Conservation (phyloP, 176 grass and related monocot species). For the Oryza brachyantha region DNA sequence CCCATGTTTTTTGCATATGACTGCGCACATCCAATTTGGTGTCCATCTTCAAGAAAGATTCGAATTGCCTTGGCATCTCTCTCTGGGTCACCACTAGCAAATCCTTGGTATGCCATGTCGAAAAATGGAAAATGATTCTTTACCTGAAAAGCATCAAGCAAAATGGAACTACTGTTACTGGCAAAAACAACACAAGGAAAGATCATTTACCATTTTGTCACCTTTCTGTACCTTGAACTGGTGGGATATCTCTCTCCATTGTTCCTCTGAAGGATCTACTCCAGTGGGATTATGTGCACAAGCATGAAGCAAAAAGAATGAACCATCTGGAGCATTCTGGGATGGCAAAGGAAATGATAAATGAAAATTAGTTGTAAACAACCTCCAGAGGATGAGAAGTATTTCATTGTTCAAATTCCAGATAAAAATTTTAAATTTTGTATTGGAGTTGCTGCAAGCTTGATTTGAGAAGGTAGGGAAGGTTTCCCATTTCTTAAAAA, state of each 20-base stretch:
- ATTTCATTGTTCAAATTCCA: neutral
- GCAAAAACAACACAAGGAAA: neutral
- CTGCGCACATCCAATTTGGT: conserved; percentile 91
- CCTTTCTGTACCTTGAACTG: conserved; percentile 65
- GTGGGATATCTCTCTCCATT: conserved; percentile 95
- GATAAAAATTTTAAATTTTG: neutral
- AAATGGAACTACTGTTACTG: neutral
- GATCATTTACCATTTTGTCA: neutral
- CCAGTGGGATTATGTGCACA: conserved; percentile 99
- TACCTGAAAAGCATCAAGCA: conserved; percentile 32
- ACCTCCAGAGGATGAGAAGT: neutral
- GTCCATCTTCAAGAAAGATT: conserved; percentile 97
- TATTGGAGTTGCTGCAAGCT: neutral
- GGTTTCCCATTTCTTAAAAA: no score
- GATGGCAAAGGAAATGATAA: neutral
- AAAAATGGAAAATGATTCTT: conserved; percentile 99
- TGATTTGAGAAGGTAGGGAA: neutral
- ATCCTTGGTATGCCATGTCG: conserved; percentile 99
- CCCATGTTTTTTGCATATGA: conserved; percentile 99
- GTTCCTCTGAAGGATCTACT: conserved; percentile 96
- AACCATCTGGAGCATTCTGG: conserved; percentile 96
- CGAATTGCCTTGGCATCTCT: conserved; percentile 93
- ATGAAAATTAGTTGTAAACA: conserved; percentile 2
- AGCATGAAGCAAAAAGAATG: conserved; percentile 97
- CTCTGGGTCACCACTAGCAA: conserved; percentile 90